These are phyloP conservation scores for Phytophthora aleatoria DNA, from an alignment of 352 stramenopile genomes.

Conservation along the genomic window DNA sequence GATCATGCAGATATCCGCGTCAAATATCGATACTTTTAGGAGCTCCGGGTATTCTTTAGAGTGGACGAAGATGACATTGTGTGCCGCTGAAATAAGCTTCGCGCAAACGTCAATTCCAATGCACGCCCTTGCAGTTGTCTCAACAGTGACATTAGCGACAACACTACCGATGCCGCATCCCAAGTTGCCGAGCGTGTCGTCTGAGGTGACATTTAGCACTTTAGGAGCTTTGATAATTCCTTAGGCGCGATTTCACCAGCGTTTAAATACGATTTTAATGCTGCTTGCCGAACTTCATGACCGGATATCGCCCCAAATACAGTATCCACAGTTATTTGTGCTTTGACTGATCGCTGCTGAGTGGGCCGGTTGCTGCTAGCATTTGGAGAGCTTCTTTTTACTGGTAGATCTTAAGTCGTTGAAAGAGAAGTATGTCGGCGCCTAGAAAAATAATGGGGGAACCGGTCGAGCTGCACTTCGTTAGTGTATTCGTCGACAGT, in stretches of 20 bases:
- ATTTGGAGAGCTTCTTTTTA: neutral
- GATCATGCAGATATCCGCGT: neutral
- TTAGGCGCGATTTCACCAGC: neutral
- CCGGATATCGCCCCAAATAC: neutral
- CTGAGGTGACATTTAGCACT: neutral
- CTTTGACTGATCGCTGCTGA: neutral
- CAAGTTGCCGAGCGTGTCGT: neutral
- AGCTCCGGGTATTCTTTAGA: neutral
- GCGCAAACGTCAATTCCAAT: neutral
- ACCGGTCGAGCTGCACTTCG: neutral
- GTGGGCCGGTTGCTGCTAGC: neutral
- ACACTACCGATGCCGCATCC: neutral
- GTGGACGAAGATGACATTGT: neutral
- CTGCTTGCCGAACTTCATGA: neutral
- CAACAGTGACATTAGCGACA: neutral
- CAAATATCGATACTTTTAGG: neutral
- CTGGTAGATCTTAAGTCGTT: neutral
- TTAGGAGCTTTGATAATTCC: neutral
- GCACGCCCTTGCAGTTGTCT: neutral
- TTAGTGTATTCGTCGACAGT: neutral
- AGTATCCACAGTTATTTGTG: neutral
- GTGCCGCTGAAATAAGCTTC: neutral
- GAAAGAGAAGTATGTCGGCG: neutral
- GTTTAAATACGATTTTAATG: neutral
- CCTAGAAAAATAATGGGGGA: neutral